phyloP scores from a whole-genome alignment of 257 asterid species.

The Solanum tarapatanum region DNA sequence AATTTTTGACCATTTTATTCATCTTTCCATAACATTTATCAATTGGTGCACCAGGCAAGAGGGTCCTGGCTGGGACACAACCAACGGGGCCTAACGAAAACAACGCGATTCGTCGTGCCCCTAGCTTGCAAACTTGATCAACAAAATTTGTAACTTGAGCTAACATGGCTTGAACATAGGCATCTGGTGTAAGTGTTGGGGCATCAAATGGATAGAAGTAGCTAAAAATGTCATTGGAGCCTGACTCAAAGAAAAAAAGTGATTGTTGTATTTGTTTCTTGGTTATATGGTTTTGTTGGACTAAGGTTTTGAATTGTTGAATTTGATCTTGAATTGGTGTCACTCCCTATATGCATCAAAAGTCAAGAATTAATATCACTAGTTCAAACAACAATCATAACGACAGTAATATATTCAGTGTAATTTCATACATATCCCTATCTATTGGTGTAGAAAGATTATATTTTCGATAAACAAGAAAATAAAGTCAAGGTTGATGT shows the following conservation, averaged over 20 bases:
- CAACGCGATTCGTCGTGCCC: constrained; percentile 37
- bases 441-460: background rate
- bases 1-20: constrained; percentile 56
- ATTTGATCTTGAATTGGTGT: constrained; percentile 46
- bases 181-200: constrained; percentile 33
- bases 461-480: background rate
- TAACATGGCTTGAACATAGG: constrained; percentile 44
- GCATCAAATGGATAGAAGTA: constrained; percentile 40
- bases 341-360: constrained; percentile 34
- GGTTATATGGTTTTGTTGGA: constrained; percentile 25
- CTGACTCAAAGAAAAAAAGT: constrained; percentile 50
- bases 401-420: background rate
- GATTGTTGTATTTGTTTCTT: constrained; percentile 19
- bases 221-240: constrained; percentile 59
- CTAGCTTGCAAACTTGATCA: constrained; percentile 27
- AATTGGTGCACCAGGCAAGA: constrained; percentile 44
- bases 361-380: background rate
- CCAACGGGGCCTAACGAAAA: constrained; percentile 73
- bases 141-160: constrained; percentile 15
- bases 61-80: constrained; percentile 58
- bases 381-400: background rate
- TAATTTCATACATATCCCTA: background rate
- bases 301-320: constrained; percentile 42
- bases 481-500: background rate
- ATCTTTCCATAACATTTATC: constrained; percentile 45